These are phyloP conservation scores for Monosporascus sp. DNA, from an alignment of 2,329 filamentous ascomycete genomes.

Conservation along the genomic window DNA sequence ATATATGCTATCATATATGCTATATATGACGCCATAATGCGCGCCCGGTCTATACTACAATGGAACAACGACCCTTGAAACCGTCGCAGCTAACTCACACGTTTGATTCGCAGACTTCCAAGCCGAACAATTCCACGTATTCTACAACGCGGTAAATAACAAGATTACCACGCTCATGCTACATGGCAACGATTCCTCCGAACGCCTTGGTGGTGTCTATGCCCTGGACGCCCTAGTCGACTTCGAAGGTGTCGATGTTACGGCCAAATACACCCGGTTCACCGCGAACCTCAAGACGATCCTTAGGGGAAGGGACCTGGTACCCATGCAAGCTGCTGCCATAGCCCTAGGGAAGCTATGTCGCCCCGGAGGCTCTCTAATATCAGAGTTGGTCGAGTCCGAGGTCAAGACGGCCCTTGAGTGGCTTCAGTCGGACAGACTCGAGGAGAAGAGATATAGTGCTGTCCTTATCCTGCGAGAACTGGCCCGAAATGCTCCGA, in stretches of 20 bases:
- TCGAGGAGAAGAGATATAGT: slow-evolving; percentile 89
- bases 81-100: slow-evolving; percentile 7
- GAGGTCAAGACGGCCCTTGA: slow-evolving; percentile 95
- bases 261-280: slow-evolving; percentile 90
- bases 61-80: no score
- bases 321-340: slow-evolving; percentile 85
- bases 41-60: no score
- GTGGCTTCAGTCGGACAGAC: slow-evolving; percentile 91
- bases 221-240: slow-evolving; percentile 91
- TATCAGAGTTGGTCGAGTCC: slow-evolving; percentile 91
- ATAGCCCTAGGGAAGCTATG: slow-evolving; percentile 86
- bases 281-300: slow-evolving; percentile 84
- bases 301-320: slow-evolving; percentile 83
- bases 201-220: slow-evolving; percentile 86
- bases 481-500: slow-evolving; percentile 86
- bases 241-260: slow-evolving; percentile 91
- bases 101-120: slow-evolving; percentile 56
- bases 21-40: no score
- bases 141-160: slow-evolving; percentile 53
- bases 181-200: slow-evolving; percentile 78
- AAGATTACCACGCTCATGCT: slow-evolving; percentile 64
- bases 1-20: neutral
- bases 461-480: slow-evolving; percentile 88
- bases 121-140: slow-evolving; percentile 66
- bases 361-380: slow-evolving; percentile 85